Evolutionary conservation across 306 rosid species (phyloP), one percentile per base, ranked within the genome.

Genomic region (Quercus parvula): DNA sequence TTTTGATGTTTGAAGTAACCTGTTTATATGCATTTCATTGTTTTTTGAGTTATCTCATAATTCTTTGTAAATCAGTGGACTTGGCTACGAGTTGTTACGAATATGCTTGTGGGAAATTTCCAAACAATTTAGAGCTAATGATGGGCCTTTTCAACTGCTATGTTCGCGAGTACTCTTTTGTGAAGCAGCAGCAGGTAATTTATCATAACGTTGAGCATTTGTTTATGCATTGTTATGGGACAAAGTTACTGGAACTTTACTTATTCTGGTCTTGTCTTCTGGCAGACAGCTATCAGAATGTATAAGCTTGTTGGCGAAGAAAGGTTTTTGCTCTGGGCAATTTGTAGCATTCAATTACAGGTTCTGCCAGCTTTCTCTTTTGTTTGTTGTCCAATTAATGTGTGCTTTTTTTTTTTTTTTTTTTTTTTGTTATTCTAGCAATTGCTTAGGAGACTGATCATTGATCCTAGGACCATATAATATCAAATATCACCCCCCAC

Each of bases 281-380:
- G 83, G 81, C 94, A 96, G 99, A 96, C 96, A 56, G 99, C 99
- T 80, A 93, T 96, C 86, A 93, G 92, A 84, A 96, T 96, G 99
- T 93, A 96, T 88, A 96, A 96, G 81, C 94, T 85, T 74, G 91
- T 83, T 71, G 97, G 96, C 58, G 98, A 93, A 88, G 99, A 96
- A 79, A 90, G 94, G 70, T 91, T 88, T 81, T 87, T 96, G 92
- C 96, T 96, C 55, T 96, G 99, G 98, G 96, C 99, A 38, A 97
- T 92, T 81, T 93, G 99, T 79, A 96, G 99, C 89, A 93, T 96
- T 82, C 97, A 96, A 63, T 89, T 96, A 87, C 99, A 96, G 99
- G 99, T 96, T 89, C 51, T 75, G 76, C 83, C 27, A 25, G 3
- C 69, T 33, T 76, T 52, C 75, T 77, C 52, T 35, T 7, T 68